These are phyloP conservation scores for Penicillium alfredii DNA, from an alignment of 495 filamentous ascomycete species.

Conservation along the genomic window DNA sequence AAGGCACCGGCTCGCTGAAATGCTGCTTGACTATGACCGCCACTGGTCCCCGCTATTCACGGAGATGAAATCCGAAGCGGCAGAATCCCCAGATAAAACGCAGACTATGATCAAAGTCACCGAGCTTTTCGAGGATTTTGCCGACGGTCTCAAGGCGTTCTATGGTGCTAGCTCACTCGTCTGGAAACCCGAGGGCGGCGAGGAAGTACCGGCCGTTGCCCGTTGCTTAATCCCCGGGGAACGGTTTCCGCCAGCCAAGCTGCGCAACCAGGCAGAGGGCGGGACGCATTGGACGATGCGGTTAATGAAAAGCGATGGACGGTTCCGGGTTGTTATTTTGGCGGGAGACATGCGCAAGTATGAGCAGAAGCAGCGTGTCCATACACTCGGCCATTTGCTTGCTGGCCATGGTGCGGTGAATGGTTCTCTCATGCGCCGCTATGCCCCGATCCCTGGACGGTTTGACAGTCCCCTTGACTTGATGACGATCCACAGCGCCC, in stretches of 20 bases:
- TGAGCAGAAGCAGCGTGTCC: constrained; percentile 39
- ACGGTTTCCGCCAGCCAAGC: constrained; percentile 47
- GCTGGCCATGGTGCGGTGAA: constrained; percentile 9
- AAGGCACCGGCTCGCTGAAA: constrained; percentile 62
- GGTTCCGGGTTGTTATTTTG: constrained; percentile 57
- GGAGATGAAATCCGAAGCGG: constrained; percentile 1
- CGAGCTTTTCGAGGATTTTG: constrained; percentile 25
- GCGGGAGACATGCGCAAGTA: constrained; percentile 49
- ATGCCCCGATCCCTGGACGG: constrained; percentile 26
- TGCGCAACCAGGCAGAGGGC: constrained; percentile 50
- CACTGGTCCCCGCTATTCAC: constrained; percentile 21
- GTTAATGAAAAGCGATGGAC: constrained; percentile 45
- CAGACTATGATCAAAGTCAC: constrained; percentile 25
- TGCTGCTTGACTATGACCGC: constrained; percentile 64
- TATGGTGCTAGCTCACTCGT: constrained; percentile 31
- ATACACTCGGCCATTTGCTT: constrained; percentile 39
- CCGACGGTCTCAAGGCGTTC: constrained; percentile 32
- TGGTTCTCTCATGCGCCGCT: constrained; percentile 25
- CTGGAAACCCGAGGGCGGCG: constrained; percentile 14
- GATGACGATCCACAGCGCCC: constrained; percentile 51
- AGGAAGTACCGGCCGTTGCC: constrained; percentile 17
- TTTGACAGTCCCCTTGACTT: constrained; percentile 47
- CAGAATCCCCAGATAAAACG: constrained; percentile 6
- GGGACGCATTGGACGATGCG: constrained; percentile 44
- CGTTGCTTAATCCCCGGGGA: constrained; percentile 41